These are phyloP conservation scores for peach (Prunus persica) DNA, from an alignment of 306 rosid genomes.

Conservation along the genomic window DNA sequence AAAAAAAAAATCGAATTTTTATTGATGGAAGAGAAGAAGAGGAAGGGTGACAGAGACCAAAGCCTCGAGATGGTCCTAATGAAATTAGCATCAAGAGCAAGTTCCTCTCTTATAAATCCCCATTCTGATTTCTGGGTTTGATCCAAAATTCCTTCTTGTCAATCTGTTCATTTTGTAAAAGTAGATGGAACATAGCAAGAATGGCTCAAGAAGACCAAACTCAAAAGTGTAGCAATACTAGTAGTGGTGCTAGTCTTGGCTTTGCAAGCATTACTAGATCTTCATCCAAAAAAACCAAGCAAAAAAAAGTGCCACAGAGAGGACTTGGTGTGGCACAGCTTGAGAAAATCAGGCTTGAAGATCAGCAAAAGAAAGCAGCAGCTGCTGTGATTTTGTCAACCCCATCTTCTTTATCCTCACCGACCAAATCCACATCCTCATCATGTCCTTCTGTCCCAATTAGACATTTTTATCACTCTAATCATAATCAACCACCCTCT, in stretches of 20 bases:
- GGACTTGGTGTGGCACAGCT: conserved; percentile 94
- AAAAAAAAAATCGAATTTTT: background rate
- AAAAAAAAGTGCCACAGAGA: conserved; percentile 78
- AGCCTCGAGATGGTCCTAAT: background rate
- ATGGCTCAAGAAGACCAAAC: conserved; percentile 59
- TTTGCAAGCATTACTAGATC: conserved; percentile 29
- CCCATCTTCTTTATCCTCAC: conserved; percentile 25
- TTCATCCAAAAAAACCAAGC: conserved; percentile 52
- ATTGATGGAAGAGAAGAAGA: background rate
- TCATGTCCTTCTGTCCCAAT: conserved; percentile 32
- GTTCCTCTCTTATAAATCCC: background rate
- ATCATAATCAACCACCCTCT: conserved; percentile 29
- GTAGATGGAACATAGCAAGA: conserved; percentile 39
- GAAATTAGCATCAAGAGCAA: background rate
- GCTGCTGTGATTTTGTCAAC: conserved; percentile 22
- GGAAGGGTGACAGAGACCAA: background rate
- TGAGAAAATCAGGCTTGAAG: conserved; percentile 73
- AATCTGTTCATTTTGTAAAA: background rate
- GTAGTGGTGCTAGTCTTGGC: conserved; percentile 21
- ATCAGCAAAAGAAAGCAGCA: conserved; percentile 47
- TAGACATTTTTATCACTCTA: conserved; percentile 35
- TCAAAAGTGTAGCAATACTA: conserved; percentile 28
- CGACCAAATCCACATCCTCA: conserved; percentile 30
- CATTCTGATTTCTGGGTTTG: conserved; percentile 16
- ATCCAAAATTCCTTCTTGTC: background rate